Evolutionary conservation across 495 filamentous ascomycete genomes (phyloP), one percentile per base, ranked within the genome.

Genomic region (Patellaria atrata): DNA sequence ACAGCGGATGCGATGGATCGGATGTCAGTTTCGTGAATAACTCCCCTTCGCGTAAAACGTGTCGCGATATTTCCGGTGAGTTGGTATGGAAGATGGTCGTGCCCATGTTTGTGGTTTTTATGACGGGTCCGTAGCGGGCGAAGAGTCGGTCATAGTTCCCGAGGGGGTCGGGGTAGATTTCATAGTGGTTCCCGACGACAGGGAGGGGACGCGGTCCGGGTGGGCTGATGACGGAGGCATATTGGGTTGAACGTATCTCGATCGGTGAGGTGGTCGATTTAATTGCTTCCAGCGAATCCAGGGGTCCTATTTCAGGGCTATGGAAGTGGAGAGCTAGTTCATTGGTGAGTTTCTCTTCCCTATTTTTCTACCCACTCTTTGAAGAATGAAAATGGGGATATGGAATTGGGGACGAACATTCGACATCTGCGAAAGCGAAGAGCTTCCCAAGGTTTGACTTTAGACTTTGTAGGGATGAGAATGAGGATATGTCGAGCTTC

Each of bases 71-170:
- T 0, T 57, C 36, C 0, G 70, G 67, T 37, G 63, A 56, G 33
- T 71, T 65, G 25, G 68, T 71, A 1, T 56, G 57, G 44, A 69
- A 73, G 1, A 48, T 54, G 0, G 51, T 58, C 6, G 48, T 57
- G 13, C 70, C 70, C 47, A 72, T 56, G 46, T 64, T 68, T 20
- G 41, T 65, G 0, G 70, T 71, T 43, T 68, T 65, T 52, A 71
- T 55, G 20, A 75, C 40, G 0, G 56, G 56, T 3, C 70, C 70
- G 47, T 71, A 72, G 21, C 57, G 45, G 4, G 59, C 51, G 40
- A 70, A 72, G 0, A 73, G 62, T 1, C 68, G 60, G 22, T 70
- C 52, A 45, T 73, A 61, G 52, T 75, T 75, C 4, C 70, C 70
- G 0, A 72, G 49, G 38, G 67, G 67, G 46, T 75, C 70, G 0